Evolutionary conservation across 768 basidiomycete genomes (phyloP).

Genomic region (Dentipellis fragilis): DNA sequence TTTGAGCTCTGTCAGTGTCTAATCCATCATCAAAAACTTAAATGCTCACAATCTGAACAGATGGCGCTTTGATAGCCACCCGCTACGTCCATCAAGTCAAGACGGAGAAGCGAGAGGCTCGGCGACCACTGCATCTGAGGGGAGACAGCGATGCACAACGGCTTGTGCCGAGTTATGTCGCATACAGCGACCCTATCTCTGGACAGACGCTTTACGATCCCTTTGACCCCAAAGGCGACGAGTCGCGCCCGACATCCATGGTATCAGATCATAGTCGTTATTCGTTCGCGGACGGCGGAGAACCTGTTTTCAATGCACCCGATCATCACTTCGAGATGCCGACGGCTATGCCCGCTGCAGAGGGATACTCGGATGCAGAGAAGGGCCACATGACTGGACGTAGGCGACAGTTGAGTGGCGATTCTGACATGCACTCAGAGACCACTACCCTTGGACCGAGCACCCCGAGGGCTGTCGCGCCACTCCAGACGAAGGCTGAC

Average conservation of each 20-base stretch:
- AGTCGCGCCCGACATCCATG: background rate
- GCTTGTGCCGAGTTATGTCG: conserved; percentile 8
- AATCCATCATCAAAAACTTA: background rate
- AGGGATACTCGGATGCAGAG: too few relatives aligned
- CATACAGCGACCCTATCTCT: conserved; percentile 4
- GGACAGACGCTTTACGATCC: conserved; percentile 9
- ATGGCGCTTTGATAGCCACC: conserved; percentile 14
- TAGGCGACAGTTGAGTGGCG: too few relatives aligned
- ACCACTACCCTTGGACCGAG: too few relatives aligned
- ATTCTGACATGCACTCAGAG: too few relatives aligned
- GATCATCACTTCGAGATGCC: too few relatives aligned
- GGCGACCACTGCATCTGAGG: conserved; percentile 2
- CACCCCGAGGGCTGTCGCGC: too few relatives aligned
- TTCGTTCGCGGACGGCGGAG: too few relatives aligned
- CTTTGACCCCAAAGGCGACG: background rate
- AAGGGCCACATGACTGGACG: too few relatives aligned
- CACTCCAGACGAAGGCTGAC: too few relatives aligned
- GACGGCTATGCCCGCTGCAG: too few relatives aligned
- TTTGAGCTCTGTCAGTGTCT: conserved; percentile 46
- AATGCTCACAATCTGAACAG: conserved; percentile 1
- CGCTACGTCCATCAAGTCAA: conserved; percentile 13
- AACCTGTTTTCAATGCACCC: too few relatives aligned
- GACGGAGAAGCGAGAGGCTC: conserved; percentile 11
- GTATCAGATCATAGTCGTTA: too few relatives aligned
- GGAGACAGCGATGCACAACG: background rate